phyloP scores from a whole-genome alignment of 78 protist genomes.

The Speleostelium caveatum region DNA sequence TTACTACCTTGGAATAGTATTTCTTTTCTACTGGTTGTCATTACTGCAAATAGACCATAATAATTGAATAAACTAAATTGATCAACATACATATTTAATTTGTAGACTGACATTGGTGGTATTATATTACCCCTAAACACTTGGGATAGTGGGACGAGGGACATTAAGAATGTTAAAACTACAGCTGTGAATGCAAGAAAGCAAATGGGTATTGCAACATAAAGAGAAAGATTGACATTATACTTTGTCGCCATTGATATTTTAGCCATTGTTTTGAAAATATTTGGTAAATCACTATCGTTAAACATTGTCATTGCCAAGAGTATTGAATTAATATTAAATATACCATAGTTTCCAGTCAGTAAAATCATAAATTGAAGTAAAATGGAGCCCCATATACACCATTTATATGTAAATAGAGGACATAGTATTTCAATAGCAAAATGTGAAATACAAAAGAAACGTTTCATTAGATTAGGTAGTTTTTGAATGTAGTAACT shows the following conservation, averaged over 20 bases:
- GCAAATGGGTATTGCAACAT: background rate
- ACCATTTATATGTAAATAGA: background rate
- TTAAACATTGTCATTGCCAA: background rate
- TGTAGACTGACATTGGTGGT: background rate
- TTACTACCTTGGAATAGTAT: constrained; percentile 28
- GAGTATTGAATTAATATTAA: constrained; percentile 24
- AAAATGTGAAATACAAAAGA: constrained; percentile 17
- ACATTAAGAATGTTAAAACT: background rate
- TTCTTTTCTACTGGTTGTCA: constrained; percentile 61
- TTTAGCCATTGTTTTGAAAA: background rate
- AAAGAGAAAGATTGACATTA: background rate
- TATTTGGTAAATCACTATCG: constrained; percentile 10
- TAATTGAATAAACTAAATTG: constrained; percentile 32
- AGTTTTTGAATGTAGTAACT: constrained; percentile 14
- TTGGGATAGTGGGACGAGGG: background rate
- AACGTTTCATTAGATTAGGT: background rate
- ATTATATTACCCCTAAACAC: background rate
- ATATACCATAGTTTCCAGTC: constrained; percentile 61
- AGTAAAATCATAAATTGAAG: constrained; percentile 16
- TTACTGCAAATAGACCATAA: constrained; percentile 56
- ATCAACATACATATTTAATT: constrained; percentile 6
- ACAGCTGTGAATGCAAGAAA: background rate
- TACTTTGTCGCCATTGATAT: background rate
- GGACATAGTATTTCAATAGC: constrained; percentile 24
- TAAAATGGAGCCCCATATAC: background rate